Base-by-base conservation (phyloP, 2,329 filamentous ascomycete genomes). In the Penicillium sp. region DNA sequence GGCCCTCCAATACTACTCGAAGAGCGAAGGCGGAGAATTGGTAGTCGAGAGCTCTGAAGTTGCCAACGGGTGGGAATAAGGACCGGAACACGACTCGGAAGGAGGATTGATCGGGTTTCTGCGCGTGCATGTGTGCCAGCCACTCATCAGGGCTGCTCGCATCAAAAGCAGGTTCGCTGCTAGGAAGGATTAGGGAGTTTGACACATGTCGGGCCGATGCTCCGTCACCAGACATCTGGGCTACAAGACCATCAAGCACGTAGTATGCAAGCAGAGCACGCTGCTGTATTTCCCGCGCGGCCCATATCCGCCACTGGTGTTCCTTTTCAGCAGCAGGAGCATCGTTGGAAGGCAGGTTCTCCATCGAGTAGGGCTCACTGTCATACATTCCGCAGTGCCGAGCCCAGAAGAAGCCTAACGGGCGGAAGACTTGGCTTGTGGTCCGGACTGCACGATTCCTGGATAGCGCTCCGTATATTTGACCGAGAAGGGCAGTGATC, bases 401-500 rank as follows among this genome's bases (percentile, higher is more conserved):
- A 31, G 77, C 77, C 77, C 77, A 79, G 54, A 75, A 74, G 61
- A 79, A 79, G 3, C 74, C 75, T 0, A 79, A 68, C 2, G 73
- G 75, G 35, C 77, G 77, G 53, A 79, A 79, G 2, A 77, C 72
- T 52, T 79, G 77, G 54, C 74, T 77, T 29, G 76, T 78, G 1
- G 73, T 77, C 13, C 77, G 72, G 43, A 80, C 75, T 2, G 68
- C 68, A 33, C 74, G 66, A 48, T 78, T 79, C 70, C 73, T 77
- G 9, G 77, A 79, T 5, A 79, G 58, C 7, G 72, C 71, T 19
- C 75, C 77, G 51, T 80, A 80, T 13, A 77, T 68, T 58, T 80
- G 77, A 8, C 75, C 73, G 16, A 79, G 57, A 4, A 79, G 64
- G 13, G 77, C 75, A 2, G 76, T 77, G 5, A 78, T 63, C 4